Evolutionary conservation across 108 stramenopile species (phyloP), one percentile per base, ranked within the genome.

Genomic region (Cyclotella cryptica): DNA sequence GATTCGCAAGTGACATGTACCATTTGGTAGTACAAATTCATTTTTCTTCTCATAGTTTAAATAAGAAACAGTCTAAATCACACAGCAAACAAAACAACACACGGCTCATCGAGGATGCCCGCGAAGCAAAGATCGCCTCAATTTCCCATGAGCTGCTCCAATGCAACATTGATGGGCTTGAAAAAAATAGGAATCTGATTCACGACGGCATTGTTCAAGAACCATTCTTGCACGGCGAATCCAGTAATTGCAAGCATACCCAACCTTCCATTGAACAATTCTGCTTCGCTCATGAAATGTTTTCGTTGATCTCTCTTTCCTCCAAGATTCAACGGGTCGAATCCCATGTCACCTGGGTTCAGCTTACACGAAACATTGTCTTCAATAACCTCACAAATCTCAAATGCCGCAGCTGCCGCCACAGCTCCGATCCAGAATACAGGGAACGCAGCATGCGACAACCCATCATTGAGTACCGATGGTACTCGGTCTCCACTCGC

Each of bases 201-300:
- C 19, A 93, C 81, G 18, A 93, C 90, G 18, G 80, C 85, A 29
- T 47, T 77, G 1, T 82, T 52, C 0, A 71, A 54, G 15, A 83
- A 78, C 49, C 72, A 85, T 67, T 93, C 92, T 83, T 91, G 87
- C 12, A 86, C 53, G 3, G 90, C 92, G 76, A 90, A 93, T 0
- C 79, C 83, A 12, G 83, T 84, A 66, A 93, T 89, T 19, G 90
- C 92, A 10, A 93, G 24, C 92, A 93, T 93, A 54, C 90, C 90
- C 40, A 93, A 68, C 13, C 94, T 88, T 29, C 94, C 94, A 71
- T 94, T 88, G 63, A 88, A 88, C 52, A 90, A 44, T 63, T 94
- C 93, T 5, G 88, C 77, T 71, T 83, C 75, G 66, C 82, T 58
- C 83, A 90, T 79, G 28, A 69, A 83, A 24, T 42, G 67, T 69